These are phyloP conservation scores for Truncatella angustata DNA, from an alignment of 2,329 filamentous ascomycete genomes.

Conservation along the genomic window DNA sequence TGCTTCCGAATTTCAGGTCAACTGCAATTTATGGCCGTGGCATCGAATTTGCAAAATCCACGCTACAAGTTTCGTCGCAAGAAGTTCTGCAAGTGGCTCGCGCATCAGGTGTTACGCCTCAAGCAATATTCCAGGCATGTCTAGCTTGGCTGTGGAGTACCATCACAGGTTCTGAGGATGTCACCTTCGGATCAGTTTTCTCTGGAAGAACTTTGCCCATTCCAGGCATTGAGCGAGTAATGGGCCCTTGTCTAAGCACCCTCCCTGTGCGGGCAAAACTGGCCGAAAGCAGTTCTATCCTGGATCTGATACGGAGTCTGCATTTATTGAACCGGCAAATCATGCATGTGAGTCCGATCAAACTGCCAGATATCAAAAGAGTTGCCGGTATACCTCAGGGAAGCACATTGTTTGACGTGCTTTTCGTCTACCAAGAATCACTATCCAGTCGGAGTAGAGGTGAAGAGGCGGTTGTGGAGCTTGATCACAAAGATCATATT, in stretches of 20 bases:
- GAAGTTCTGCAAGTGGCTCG: constrained; percentile 35
- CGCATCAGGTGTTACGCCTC: constrained; percentile 53
- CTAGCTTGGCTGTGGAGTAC: constrained; percentile 63
- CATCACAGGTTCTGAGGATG: constrained; percentile 63
- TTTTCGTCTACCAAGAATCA: constrained; percentile 85
- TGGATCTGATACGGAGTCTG: constrained; percentile 61
- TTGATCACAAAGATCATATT: constrained; percentile 65
- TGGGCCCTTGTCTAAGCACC: constrained; percentile 78
- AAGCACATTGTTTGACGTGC: constrained; percentile 67
- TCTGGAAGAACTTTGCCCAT: constrained; percentile 79
- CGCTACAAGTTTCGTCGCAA: constrained; percentile 32
- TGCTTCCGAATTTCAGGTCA: constrained; percentile 59
- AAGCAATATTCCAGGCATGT: constrained; percentile 74
- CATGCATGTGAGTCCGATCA: constrained; percentile 61
- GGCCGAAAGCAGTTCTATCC: constrained; percentile 45
- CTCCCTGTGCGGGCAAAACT: constrained; percentile 69
- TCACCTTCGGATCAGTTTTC: constrained; percentile 75
- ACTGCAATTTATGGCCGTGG: constrained; percentile 22
- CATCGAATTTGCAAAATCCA: constrained; percentile 24
- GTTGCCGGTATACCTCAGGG: constrained; percentile 52
- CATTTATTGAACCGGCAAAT: constrained; percentile 65
- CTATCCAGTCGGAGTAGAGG: constrained; percentile 35
- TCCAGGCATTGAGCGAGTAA: constrained; percentile 64
- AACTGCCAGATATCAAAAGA: constrained; percentile 69
- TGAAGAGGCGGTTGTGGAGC: constrained; percentile 44